Base-by-base conservation (phyloP, 495 filamentous ascomycete species). In the Hyaloscypha bicolor region DNA sequence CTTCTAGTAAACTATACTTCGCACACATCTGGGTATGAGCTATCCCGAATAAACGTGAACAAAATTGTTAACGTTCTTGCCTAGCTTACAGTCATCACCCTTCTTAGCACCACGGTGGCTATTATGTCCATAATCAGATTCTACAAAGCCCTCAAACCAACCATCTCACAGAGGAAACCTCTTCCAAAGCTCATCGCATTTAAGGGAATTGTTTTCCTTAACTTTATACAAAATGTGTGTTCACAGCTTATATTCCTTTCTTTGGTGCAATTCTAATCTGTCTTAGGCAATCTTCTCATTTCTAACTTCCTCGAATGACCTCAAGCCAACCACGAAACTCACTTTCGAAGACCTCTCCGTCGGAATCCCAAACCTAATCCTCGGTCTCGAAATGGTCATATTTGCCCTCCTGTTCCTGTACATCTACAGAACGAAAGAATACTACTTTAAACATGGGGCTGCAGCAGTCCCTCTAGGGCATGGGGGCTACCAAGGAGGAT, bases 351-450 rank as follows among this genome's bases (percentile, higher is more conserved):
- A 85, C n/a, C 96, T 81, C 30, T 88, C 77, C 11, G 92, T 64
- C 0, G 93, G 91, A 45, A 87, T 96, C 29, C 92, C 92, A 1
- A 86, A 87, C 30, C 77, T 94, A 37, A 77, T 94, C 53, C 85
- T 93, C 61, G 92, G 90, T 75, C 82, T 94, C 62, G 93, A 96
- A 79, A 96, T 96, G 93, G 86, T 90, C 31, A 80, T 92, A 48
- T 95, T 96, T 69, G 79, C 87, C 14, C 72, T 91, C 39, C 76
- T 94, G 33, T 92, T 95, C 69, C 75, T 94, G 6, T 94, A 87
- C 84, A 90, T 93, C 4, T 97, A 94, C 71, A 82, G 90, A 1
- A 93, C 87, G 81, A 81, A 82, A 60, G 83, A 82, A 19, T 96
- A 94, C 76, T 74, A 76, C 48, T 72, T 83, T 21, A 78, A 77